Percentiles rank a stretch among this genome's conserved stretches.
These are phyloP conservation scores for Babesia ovata DNA, from an alignment of 169 alveolate genomes.

Conservation along the genomic window DNA sequence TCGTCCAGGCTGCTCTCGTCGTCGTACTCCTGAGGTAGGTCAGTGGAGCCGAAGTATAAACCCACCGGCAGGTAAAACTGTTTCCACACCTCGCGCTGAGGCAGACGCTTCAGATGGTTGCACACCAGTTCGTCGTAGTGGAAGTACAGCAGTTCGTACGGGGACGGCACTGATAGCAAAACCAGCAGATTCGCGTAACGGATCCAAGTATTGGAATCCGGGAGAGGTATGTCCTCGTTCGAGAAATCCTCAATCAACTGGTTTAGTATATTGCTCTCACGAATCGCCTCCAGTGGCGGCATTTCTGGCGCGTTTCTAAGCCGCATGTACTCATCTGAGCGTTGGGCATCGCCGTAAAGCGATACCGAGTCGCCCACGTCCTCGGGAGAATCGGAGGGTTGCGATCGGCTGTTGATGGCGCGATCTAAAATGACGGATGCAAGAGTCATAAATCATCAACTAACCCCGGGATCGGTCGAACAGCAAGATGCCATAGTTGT, in stretches of 20 bases:
- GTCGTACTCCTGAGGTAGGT: constrained; percentile 30
- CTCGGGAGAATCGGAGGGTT: not conserved
- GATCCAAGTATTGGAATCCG: constrained; percentile 59
- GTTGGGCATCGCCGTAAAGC: constrained; percentile 58
- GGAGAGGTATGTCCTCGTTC: constrained; percentile 31
- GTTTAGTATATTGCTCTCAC: constrained; percentile 61
- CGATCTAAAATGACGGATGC: not conserved
- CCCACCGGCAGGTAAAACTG: constrained; percentile 55
- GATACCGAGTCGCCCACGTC: constrained; percentile 63
- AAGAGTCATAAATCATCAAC: too few species aligned
- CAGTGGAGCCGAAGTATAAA: not conserved
- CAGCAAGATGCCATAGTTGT: constrained; percentile 56
- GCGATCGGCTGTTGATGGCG: not conserved
- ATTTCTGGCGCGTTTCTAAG: constrained; percentile 68
- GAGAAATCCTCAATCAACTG: constrained; percentile 58
- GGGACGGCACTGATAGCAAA: constrained; percentile 59
- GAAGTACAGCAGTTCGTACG: constrained; percentile 66
- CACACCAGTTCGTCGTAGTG: constrained; percentile 62
- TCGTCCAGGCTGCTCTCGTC: constrained; percentile 52
- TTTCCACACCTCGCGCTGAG: constrained; percentile 71
- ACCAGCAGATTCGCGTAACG: constrained; percentile 65
- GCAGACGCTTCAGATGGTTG: constrained; percentile 48
- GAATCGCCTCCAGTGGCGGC: constrained; percentile 73
- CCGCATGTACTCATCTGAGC: constrained; percentile 56
- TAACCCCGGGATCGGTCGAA: constrained; percentile 47